These are phyloP conservation scores for Xylariaceae sp. DNA, from an alignment of 2,329 filamentous ascomycete genomes.

Conservation along the genomic window DNA sequence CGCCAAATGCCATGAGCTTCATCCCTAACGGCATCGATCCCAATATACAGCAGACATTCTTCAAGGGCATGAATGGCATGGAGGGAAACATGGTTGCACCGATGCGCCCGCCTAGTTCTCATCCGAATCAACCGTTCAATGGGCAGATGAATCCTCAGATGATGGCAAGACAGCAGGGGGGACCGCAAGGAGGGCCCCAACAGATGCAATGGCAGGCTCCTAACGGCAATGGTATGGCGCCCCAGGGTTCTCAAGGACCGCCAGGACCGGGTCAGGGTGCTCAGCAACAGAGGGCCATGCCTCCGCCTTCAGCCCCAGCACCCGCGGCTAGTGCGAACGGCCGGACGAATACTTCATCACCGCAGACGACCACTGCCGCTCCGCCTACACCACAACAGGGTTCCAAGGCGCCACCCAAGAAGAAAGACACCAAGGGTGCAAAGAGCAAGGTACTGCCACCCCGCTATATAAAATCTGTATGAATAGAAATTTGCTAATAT, in stretches of 20 bases:
- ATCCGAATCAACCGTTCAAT: slow-evolving; percentile 60
- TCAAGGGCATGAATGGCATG: slow-evolving; percentile 59
- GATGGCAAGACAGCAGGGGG: slow-evolving; percentile 51
- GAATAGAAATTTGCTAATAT: slow-evolving; percentile 36
- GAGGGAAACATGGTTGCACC: slow-evolving; percentile 60
- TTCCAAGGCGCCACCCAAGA: slow-evolving; percentile 77
- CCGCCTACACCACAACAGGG: slow-evolving; percentile 78
- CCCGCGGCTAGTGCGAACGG: slow-evolving; percentile 53
- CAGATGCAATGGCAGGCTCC: slow-evolving; percentile 57
- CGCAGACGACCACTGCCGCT: slow-evolving; percentile 67
- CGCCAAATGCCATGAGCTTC: slow-evolving; percentile 69
- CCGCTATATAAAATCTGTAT: slow-evolving; percentile 2
- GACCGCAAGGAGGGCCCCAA: slow-evolving; percentile 46
- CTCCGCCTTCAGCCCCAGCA: slow-evolving; percentile 67
- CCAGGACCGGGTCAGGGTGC: slow-evolving; percentile 67
- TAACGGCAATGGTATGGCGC: slow-evolving; percentile 51
- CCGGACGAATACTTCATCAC: slow-evolving; percentile 62
- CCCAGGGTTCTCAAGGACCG: slow-evolving; percentile 46
- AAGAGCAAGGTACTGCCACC: slow-evolving; percentile 67
- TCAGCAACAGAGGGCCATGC: slow-evolving; percentile 75
- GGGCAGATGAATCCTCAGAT: slow-evolving; percentile 67
- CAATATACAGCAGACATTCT: slow-evolving; percentile 64
- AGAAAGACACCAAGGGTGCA: slow-evolving; percentile 71
- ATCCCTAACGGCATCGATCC: slow-evolving; percentile 69
- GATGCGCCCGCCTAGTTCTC: slow-evolving; percentile 73